Conservation (phyloP, 352 stramenopile genomes). For the Albugo candida region DNA sequence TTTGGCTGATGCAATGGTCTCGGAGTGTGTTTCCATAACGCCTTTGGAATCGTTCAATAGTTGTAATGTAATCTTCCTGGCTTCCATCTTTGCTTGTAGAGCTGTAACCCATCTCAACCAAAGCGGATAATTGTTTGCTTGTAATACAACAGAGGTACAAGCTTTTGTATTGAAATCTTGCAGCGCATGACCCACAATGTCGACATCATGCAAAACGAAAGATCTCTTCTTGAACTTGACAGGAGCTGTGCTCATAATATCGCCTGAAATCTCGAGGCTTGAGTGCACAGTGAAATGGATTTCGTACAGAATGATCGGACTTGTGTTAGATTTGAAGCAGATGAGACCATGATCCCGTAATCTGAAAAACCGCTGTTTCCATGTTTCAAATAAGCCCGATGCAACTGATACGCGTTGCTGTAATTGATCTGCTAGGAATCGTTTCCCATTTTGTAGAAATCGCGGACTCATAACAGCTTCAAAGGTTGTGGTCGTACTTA, state of each 20-base stretch:
- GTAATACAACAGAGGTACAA: too few species aligned
- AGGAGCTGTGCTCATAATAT: too few species aligned
- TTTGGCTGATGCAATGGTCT: too few species aligned
- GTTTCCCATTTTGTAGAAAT: constrained; percentile 23
- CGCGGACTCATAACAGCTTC: constrained; percentile 32
- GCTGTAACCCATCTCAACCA: too few species aligned
- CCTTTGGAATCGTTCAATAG: too few species aligned
- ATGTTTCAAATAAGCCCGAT: constrained; percentile 39
- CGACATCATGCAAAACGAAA: constrained; percentile 4
- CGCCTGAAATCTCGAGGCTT: too few species aligned
- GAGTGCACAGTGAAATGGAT: constrained; percentile 16
- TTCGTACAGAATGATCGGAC: constrained; percentile 29
- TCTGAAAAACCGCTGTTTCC: constrained; percentile 54
- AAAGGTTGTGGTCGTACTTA: constrained; percentile 8
- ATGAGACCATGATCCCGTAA: constrained; percentile 39
- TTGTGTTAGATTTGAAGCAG: constrained; percentile 33
- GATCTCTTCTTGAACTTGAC: neutral
- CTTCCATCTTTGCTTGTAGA: constrained; percentile 28
- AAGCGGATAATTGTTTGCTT: too few species aligned
- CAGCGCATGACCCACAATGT: constrained; percentile 1
- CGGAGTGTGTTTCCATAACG: too few species aligned
- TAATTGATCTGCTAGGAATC: constrained; percentile 33
- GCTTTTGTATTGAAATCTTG: too few species aligned
- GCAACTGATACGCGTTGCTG: constrained; percentile 31
- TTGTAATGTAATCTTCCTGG: constrained; percentile 15